Evolutionary conservation across 2,329 filamentous ascomycete genomes (phyloP).

Genomic region (Calonectria montana): DNA sequence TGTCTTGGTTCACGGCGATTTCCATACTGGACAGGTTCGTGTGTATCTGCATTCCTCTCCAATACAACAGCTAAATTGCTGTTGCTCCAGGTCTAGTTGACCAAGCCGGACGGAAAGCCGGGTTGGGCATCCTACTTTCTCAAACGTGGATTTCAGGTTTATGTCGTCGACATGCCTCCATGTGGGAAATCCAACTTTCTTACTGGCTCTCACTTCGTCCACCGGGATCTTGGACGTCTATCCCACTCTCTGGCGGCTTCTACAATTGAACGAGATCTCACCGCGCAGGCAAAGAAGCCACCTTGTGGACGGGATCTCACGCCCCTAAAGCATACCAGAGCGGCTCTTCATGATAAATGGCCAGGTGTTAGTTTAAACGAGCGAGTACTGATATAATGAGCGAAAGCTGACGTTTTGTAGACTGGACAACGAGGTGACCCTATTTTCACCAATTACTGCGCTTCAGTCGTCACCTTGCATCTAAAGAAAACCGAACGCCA

Average conservation of each 20-base stretch:
- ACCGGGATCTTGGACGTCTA: conserved; percentile 31
- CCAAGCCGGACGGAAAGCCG: conserved; percentile 58
- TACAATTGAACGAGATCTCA: conserved; percentile 47
- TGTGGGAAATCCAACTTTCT: conserved; percentile 51
- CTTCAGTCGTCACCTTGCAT: conserved; percentile 52
- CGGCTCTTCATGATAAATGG: conserved; percentile 51
- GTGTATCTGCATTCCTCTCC: background rate
- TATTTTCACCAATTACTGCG: conserved; percentile 61
- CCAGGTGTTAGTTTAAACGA: conserved; percentile 45
- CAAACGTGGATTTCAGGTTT: conserved; percentile 54
- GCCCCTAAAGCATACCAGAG: conserved; percentile 36
- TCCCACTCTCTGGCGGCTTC: conserved; percentile 32
- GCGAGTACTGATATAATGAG: background rate
- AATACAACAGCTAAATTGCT: background rate
- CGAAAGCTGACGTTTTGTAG: conserved; percentile 31
- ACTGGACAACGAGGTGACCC: conserved; percentile 55
- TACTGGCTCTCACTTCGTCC: conserved; percentile 31
- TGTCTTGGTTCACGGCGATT: conserved; percentile 51
- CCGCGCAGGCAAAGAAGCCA: conserved; percentile 40
- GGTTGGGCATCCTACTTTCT: conserved; percentile 61
- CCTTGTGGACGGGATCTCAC: background rate
- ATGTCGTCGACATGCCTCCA: conserved; percentile 55
- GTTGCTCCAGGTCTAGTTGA: conserved; percentile 50
- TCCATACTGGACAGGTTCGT: conserved; percentile 48
- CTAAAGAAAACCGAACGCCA: conserved; percentile 46